Evolutionary conservation across 306 rosid species (phyloP), one percentile per base, ranked within the genome.

Genomic region (Cucurbita maxima): DNA sequence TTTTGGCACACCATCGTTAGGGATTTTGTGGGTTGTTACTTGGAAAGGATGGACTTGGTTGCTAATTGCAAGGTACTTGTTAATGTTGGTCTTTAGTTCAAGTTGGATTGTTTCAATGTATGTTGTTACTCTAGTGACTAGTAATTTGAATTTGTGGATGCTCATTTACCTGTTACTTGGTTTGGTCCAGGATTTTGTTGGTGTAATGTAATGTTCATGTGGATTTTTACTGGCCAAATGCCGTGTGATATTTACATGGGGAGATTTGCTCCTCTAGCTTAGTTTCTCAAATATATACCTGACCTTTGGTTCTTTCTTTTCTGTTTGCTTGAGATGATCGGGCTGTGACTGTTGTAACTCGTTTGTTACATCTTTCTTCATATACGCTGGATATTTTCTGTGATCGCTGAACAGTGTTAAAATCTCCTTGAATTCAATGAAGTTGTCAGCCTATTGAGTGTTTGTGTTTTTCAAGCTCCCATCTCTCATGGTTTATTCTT

Each of bases 41-140:
- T 63, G 15, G 45, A 36, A 19, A 40, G 55, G 67, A 92, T 92
- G 98, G 98, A 92, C 84, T 81, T 84, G 83, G 85, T 83, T 40
- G 78, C 90, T 68, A 90, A 80, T 80, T 89, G 96, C 81, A 84
- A 92, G 98, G 96, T 92, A 86, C 79, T 67, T 76, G 5, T 68
- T 75, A 13, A 44, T 62, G 41, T 64, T 75, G 76, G 18, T 37
- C 19, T 51, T 51, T 59, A 36, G 34, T 44, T 20, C 50, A 41
- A 22, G 64, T 80, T 43, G 2, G 20, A 44, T 8, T 7, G 47
- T 64, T 61, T 70, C 12, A 54, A 4, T 73, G 40, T 41, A 15
- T 38, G 51, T 37, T 55, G 15, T 44, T 10, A 2, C 18, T 53
- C 13, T 19, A 9, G 16, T 59, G 45, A 11, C 41, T 67, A 22